Evolutionary conservation across 2,329 filamentous ascomycete genomes (phyloP).

Genomic region (Stagonosporopsis rhizophila): DNA sequence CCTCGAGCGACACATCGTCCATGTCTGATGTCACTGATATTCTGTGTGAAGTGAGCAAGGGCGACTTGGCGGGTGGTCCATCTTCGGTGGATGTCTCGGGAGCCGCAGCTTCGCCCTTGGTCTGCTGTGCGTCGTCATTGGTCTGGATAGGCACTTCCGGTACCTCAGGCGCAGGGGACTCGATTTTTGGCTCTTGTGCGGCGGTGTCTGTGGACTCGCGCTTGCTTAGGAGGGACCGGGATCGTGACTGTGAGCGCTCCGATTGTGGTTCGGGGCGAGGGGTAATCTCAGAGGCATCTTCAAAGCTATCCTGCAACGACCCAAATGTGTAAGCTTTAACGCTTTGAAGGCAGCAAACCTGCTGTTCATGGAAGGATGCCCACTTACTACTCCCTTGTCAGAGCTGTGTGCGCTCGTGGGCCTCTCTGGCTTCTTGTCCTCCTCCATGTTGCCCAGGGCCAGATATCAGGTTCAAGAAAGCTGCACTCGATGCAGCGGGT

Average conservation of each 20-base stretch:
- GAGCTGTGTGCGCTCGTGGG: constrained; percentile 45
- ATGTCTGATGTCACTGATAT: constrained; percentile 64
- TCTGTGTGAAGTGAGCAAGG: constrained; percentile 60
- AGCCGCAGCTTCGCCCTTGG: constrained; percentile 16
- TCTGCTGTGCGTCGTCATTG: constrained; percentile 20
- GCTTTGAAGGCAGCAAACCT: neutral
- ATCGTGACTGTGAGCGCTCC: constrained; percentile 46
- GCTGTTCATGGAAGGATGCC: neutral
- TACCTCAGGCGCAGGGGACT: constrained; percentile 9
- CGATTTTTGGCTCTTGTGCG: constrained; percentile 3
- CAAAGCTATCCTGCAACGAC: constrained; percentile 72
- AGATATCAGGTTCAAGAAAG: constrained; percentile 6
- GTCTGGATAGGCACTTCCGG: constrained; percentile 19
- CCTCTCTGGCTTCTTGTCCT: constrained; percentile 26
- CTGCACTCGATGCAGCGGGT: constrained; percentile 8
- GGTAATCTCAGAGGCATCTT: constrained; percentile 75
- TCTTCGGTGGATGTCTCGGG: constrained; percentile 31
- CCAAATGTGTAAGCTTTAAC: constrained; percentile 20
- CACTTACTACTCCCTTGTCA: constrained; percentile 38
- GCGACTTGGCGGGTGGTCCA: constrained; percentile 55
- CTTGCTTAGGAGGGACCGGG: constrained; percentile 63
- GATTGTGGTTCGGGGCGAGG: constrained; percentile 49
- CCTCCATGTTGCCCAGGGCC: constrained; percentile 15
- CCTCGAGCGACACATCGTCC: constrained; percentile 70
- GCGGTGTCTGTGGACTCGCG: constrained; percentile 34